phyloP scores from a whole-genome alignment of 768 basidiomycete genomes.

The Suillus subaureus region DNA sequence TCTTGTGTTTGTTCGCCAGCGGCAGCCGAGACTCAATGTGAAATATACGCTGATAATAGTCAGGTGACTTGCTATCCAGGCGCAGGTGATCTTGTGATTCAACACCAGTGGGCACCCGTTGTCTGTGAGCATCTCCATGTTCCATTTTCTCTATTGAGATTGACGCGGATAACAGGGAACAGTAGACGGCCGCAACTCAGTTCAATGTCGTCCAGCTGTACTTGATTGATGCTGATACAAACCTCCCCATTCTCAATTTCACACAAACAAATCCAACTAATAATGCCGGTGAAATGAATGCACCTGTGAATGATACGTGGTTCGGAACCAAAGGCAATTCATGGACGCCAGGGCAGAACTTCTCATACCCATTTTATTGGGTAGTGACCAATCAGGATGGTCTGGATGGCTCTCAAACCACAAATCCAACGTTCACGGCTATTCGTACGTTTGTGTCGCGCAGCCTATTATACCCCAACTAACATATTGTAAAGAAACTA shows the following conservation, averaged over 20 bases:
- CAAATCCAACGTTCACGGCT: conserved; percentile 76
- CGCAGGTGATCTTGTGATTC: conserved; percentile 54
- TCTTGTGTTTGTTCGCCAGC: conserved; percentile 21
- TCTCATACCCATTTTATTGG: conserved; percentile 76
- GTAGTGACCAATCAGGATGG: conserved; percentile 64
- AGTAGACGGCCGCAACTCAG: conserved; percentile 70
- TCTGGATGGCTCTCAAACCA: conserved; percentile 59
- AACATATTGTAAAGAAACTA: conserved; percentile 57
- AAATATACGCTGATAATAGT: conserved; percentile 64
- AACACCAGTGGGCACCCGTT: conserved; percentile 75
- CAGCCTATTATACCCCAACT: conserved; percentile 6
- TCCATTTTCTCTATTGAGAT: conserved; percentile 15
- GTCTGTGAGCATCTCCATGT: conserved; percentile 63
- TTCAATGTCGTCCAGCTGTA: conserved; percentile 69
- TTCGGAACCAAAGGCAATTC: conserved; percentile 56
- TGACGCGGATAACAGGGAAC: conserved; percentile 60
- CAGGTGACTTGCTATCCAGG: conserved; percentile 80
- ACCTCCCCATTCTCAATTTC: conserved; percentile 46
- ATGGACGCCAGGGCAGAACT: conserved; percentile 51
- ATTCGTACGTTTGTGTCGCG: conserved; percentile 60
- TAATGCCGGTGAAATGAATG: conserved; percentile 49
- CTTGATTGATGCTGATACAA: conserved; percentile 75
- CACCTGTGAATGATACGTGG: conserved; percentile 76
- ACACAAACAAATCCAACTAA: conserved; percentile 55
- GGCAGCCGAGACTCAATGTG: conserved; percentile 49